These are phyloP conservation scores for Kuraishia floccosa DNA, from an alignment of 805 yeast species.

Conservation along the genomic window DNA sequence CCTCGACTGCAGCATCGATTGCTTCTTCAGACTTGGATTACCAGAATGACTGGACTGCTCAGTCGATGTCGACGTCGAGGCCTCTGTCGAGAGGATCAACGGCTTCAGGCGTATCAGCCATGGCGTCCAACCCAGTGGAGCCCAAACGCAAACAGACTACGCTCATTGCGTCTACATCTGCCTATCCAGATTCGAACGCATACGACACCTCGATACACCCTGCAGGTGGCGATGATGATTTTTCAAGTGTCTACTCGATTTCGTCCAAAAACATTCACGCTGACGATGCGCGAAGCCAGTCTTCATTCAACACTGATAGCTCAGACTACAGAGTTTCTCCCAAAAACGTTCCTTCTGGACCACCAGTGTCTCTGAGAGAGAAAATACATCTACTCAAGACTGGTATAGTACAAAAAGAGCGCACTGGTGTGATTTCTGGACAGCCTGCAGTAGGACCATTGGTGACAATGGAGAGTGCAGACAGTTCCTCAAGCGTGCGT, in stretches of 20 bases:
- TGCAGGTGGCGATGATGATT: too few species aligned
- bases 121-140: slow-evolving; percentile 71
- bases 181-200: too few species aligned
- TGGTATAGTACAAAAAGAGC: slow-evolving; percentile 8
- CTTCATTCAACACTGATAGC: too few species aligned
- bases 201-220: too few species aligned
- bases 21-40: slow-evolving; percentile 16
- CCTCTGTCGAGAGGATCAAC: slow-evolving; percentile 51
- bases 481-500: too few species aligned
- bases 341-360: slow-evolving; percentile 12
- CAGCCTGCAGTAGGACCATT: slow-evolving; percentile 2
- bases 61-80: slow-evolving; percentile 26
- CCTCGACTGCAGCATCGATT: slow-evolving; percentile 14
- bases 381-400: slow-evolving; percentile 28
- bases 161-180: too few species aligned
- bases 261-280: too few species aligned
- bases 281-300: too few species aligned
- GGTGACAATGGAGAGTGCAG: too few species aligned
- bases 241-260: too few species aligned
- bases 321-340: too few species aligned
- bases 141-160: too few species aligned
- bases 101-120: slow-evolving; percentile 59
- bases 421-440: slow-evolving; percentile 1
- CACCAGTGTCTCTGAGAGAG: slow-evolving; percentile 32
- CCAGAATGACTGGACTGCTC: slow-evolving; percentile 7